Base-by-base conservation (phyloP, 768 basidiomycete genomes). In the Leccinum olivaceopallidum region DNA sequence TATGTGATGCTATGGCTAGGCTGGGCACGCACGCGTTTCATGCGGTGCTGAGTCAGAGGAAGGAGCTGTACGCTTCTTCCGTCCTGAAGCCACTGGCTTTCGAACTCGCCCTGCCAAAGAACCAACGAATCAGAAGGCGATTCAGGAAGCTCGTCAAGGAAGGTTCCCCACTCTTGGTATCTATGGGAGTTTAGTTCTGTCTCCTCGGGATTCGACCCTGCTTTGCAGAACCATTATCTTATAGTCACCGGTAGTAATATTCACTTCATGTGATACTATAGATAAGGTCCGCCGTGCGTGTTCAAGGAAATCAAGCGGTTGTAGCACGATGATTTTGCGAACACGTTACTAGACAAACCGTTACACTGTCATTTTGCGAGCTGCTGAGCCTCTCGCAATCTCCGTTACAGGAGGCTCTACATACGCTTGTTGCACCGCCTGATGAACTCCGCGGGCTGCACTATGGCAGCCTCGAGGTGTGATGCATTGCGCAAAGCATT, bases 11-110 rank as follows among this genome's bases (percentile, higher is more conserved):
- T 30, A 47, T 55, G 34, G 34, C 34, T 47, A 95, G 94, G 92
- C 81, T 95, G 24, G 91, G 92, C 47, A 81, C 80, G 51, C 87
- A 88, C 61, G 94, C 94, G 3, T 95, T 95, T 73, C 80, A 85
- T 67, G 75, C 81, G 10, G 80, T 93, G 55, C 71, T 95, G 5
- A 78, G 78, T 14, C 78, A 74, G 53, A 87, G 82, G 61, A 79
- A 82, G 7, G 75, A 81, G 30, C 72, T 72, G 13, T 88, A 89
- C 67, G 57, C 73, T 4, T 61, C 72, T n/a, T 62, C 65, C 10
- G 37, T 90, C 4, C 69, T 90, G 59, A 79, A 72, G 60, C 71
- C 72, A 56, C 77, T 92, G 12, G 75, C 71, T 10, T 78, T 80
- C 49, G 83, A 87, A 59, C 72, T 90, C 49, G 75, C 77, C 6